These are phyloP conservation scores for Umbelopsis ramanniana DNA, from an alignment of 192 early-diverging fungal genomes.

Conservation along the genomic window DNA sequence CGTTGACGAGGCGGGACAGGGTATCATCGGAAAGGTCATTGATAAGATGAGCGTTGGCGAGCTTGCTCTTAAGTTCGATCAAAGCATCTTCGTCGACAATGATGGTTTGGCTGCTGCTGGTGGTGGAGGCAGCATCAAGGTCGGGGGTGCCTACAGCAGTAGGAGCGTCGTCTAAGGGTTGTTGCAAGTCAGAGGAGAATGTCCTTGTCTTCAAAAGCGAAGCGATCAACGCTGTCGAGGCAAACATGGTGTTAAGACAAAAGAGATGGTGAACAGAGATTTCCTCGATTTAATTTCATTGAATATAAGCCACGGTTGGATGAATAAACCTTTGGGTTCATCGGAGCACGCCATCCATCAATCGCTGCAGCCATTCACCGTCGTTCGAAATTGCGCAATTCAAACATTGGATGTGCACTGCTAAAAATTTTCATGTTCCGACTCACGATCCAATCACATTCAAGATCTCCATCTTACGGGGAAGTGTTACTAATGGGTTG, in stretches of 20 bases:
- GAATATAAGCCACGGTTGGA: not conserved
- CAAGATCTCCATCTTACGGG: not conserved
- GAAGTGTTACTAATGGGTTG: too few species aligned
- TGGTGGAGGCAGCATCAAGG: conserved; percentile 30
- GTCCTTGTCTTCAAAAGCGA: conserved; percentile 34
- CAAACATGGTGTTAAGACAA: conserved; percentile 32
- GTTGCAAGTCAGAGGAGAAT: conserved; percentile 16
- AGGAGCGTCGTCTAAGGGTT: not conserved
- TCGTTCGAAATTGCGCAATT: conserved; percentile 37
- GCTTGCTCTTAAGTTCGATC: conserved; percentile 29
- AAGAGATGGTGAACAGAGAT: too few species aligned
- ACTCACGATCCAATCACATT: not conserved
- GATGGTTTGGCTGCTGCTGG: conserved; percentile 33
- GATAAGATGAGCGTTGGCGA: conserved; percentile 13
- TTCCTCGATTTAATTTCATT: too few species aligned
- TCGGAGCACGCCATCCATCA: conserved; percentile 27
- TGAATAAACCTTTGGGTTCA: not conserved
- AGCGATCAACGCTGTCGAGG: conserved; percentile 41
- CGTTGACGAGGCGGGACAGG: conserved; percentile 47
- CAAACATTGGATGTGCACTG: not conserved
- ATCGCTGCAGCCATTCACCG: conserved; percentile 28
- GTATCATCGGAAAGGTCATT: conserved; percentile 32
- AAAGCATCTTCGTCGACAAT: conserved; percentile 39
- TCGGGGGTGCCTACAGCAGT: conserved; percentile 21
- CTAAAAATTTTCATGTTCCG: not conserved